Percentiles rank a stretch among this genome's conserved stretches.
Conservation (phyloP, 2,329 filamentous ascomycete species). For the Fusarium devonianum region DNA sequence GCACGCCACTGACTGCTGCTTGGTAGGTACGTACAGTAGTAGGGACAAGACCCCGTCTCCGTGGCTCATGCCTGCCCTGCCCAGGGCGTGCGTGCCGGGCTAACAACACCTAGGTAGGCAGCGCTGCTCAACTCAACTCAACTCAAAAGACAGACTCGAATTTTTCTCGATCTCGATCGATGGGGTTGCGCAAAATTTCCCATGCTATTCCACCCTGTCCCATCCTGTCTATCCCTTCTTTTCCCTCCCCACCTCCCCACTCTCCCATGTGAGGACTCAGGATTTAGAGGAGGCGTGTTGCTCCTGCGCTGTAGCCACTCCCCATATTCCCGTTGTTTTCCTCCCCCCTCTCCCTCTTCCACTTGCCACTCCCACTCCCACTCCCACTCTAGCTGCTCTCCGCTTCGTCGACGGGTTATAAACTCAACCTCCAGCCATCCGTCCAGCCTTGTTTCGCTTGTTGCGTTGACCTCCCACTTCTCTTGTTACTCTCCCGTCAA, state of each 20-base stretch:
- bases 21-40: slow-evolving; percentile 17
- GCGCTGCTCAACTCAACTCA: slow-evolving; percentile 9
- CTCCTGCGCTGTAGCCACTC: slow-evolving; percentile 4
- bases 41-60: no score
- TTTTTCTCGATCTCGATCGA: slow-evolving; percentile 48
- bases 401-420: slow-evolving; percentile 32
- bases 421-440: slow-evolving; percentile 37
- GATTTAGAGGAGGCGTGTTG: slow-evolving; percentile 2
- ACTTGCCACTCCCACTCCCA: no score
- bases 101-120: slow-evolving; percentile 25
- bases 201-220: slow-evolving; percentile 41
- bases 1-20: slow-evolving; percentile 23
- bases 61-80: slow-evolving; percentile 33
- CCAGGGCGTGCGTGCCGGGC: slow-evolving; percentile 4
- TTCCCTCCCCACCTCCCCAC: slow-evolving; percentile 18
- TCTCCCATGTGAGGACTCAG: slow-evolving; percentile 8
- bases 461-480: slow-evolving; percentile 21
- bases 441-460: slow-evolving; percentile 27
- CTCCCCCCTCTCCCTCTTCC: neutral
- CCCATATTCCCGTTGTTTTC: slow-evolving; percentile 25
- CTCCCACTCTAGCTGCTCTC: slow-evolving; percentile 11
- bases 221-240: slow-evolving; percentile 37
- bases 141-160: slow-evolving; percentile 23
- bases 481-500: slow-evolving; percentile 5
- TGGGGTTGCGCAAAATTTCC: slow-evolving; percentile 45